Conservation (phyloP, 148 eudicot genomes). For the Arctostaphylos glauca region DNA sequence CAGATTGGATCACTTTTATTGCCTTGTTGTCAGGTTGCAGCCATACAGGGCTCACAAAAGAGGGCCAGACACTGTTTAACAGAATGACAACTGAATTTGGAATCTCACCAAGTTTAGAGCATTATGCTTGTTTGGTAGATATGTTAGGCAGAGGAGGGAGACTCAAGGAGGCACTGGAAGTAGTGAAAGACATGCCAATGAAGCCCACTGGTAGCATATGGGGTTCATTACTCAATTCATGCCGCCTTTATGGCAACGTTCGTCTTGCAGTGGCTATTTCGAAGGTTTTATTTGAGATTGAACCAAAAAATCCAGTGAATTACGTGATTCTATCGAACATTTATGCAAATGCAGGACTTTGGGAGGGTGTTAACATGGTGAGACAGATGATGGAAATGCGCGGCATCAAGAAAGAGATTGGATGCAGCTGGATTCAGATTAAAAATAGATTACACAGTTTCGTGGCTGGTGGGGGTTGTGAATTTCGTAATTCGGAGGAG, state of each 20-base stretch:
- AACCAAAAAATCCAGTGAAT: slow-evolving; percentile 40
- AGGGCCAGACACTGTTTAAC: slow-evolving; percentile 28
- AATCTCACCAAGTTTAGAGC: slow-evolving; percentile 32
- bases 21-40: slow-evolving; percentile 41
- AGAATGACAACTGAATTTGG: slow-evolving; percentile 33
- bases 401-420: slow-evolving; percentile 32
- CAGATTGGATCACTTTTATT: slow-evolving; percentile 34
- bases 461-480: slow-evolving; percentile 12
- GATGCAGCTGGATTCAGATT: slow-evolving; percentile 42
- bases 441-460: slow-evolving; percentile 30
- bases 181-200: slow-evolving; percentile 40
- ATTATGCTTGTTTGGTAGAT: slow-evolving; percentile 50
- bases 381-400: slow-evolving; percentile 38
- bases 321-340: slow-evolving; percentile 41
- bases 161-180: slow-evolving; percentile 34
- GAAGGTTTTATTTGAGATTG: slow-evolving; percentile 31
- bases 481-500: slow-evolving; percentile 12
- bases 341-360: slow-evolving; percentile 43
- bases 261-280: slow-evolving; percentile 32
- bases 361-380: slow-evolving; percentile 32
- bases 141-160: slow-evolving; percentile 40
- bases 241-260: slow-evolving; percentile 34
- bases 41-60: slow-evolving; percentile 24
- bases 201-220: slow-evolving; percentile 41
- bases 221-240: slow-evolving; percentile 44